These are phyloP conservation scores for Boletus rex-veris DNA, from an alignment of 768 basidiomycete species.

Conservation along the genomic window DNA sequence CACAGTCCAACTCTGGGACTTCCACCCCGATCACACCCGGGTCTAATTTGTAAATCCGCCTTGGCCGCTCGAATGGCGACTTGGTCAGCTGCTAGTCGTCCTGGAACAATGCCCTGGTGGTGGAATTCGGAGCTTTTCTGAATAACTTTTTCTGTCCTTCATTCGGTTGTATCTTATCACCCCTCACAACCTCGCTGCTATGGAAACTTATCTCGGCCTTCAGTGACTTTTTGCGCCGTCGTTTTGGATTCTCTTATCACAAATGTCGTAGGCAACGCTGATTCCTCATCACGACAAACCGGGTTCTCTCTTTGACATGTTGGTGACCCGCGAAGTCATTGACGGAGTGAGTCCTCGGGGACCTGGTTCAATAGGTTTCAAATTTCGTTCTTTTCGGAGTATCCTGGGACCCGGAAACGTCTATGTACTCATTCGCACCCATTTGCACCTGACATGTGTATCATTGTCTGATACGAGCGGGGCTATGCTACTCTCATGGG, in stretches of 20 bases:
- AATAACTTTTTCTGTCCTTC: background rate
- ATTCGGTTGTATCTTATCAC: background rate
- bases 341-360: background rate
- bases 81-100: background rate
- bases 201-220: background rate
- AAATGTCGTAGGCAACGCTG: background rate
- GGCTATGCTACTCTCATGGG: background rate
- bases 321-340: background rate
- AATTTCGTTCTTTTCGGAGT: background rate
- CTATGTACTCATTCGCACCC: background rate
- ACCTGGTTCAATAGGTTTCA: background rate
- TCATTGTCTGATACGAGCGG: constrained; percentile 1
- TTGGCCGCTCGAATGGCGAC: background rate
- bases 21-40: constrained; percentile 38
- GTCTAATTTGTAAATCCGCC: constrained; percentile 2
- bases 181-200: background rate
- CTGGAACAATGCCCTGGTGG: background rate
- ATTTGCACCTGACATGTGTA: background rate
- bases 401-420: background rate
- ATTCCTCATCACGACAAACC: background rate
- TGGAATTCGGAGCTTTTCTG: background rate
- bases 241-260: background rate
- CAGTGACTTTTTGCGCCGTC: background rate
- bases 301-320: background rate
- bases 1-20: constrained; percentile 44